Evolutionary conservation across 1,139 yeast species (phyloP).

Genomic region (Geotrichum citri-aurantii): DNA sequence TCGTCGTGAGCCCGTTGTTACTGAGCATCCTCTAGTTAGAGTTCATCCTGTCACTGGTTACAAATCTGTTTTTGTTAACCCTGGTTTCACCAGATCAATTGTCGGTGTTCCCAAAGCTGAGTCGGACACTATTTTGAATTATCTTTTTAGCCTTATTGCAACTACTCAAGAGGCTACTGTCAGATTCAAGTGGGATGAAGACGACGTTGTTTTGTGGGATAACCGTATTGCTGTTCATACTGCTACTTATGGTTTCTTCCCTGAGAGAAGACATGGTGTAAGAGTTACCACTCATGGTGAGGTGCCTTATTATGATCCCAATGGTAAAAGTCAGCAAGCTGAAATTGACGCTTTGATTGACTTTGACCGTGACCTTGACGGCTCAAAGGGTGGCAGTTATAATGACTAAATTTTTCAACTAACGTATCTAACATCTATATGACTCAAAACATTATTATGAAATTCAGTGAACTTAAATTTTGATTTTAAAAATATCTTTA

Average conservation of each 20-base stretch:
- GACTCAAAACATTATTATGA: background rate
- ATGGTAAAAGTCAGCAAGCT: conserved; percentile 30
- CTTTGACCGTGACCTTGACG: conserved; percentile 25
- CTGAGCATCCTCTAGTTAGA: conserved; percentile 62
- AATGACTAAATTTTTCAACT: conserved; percentile 18
- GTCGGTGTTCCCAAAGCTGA: conserved; percentile 63
- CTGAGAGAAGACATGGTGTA: conserved; percentile 56
- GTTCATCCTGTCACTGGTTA: conserved; percentile 62
- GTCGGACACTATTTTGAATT: conserved; percentile 49
- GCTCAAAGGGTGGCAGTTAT: conserved; percentile 30
- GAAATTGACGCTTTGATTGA: conserved; percentile 25
- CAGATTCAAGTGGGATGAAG: conserved; percentile 53
- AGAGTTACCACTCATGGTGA: conserved; percentile 64
- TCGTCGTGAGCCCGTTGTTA: conserved; percentile 54
- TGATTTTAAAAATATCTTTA: too few species aligned
- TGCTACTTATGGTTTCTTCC: conserved; percentile 42
- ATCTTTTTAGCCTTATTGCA: conserved; percentile 49
- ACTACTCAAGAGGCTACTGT: conserved; percentile 50
- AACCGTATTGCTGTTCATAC: conserved; percentile 61
- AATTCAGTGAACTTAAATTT: too few species aligned
- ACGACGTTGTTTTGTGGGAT: conserved; percentile 69
- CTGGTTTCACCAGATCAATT: conserved; percentile 56
- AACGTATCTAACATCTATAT: background rate
- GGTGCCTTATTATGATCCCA: conserved; percentile 28
- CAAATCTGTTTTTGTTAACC: conserved; percentile 54